Percentiles rank a stretch among this genome's conserved stretches.
These are phyloP conservation scores for Scheffersomyces stipitis DNA, from an alignment of 805 yeast genomes.

Conservation along the genomic window DNA sequence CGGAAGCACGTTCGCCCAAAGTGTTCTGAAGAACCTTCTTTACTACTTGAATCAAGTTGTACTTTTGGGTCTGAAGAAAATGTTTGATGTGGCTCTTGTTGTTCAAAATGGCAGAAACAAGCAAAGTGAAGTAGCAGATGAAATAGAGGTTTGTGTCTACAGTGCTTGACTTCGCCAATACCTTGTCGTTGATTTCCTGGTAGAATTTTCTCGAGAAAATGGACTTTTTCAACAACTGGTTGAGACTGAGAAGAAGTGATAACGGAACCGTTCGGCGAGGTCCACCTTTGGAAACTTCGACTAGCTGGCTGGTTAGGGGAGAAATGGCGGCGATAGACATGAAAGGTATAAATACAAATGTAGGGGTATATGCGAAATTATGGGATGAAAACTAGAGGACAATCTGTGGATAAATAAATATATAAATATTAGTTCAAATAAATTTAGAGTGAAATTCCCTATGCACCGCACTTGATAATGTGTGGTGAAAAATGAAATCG, in stretches of 20 bases:
- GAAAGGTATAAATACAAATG: constrained; percentile 4
- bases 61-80: constrained; percentile 27
- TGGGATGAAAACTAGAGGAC: no score
- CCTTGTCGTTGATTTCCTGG: constrained; percentile 40
- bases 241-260: constrained; percentile 25
- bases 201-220: constrained; percentile 39
- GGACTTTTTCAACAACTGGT: constrained; percentile 27
- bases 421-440: no score
- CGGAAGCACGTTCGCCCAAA: constrained; percentile 13
- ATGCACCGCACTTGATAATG: no score
- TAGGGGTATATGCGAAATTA: no score
- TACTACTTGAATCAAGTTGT: constrained; percentile 18
- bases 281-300: background rate
- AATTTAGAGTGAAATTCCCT: no score
- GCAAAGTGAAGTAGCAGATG: constrained; percentile 42
- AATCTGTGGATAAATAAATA: no score
- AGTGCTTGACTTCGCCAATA: constrained; percentile 31
- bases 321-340: constrained; percentile 13
- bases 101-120: constrained; percentile 34
- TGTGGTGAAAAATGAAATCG: no score
- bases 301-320: constrained; percentile 10
- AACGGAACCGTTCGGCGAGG: constrained; percentile 21
- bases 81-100: constrained; percentile 34
- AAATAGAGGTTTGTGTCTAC: constrained; percentile 42
- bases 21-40: constrained; percentile 3